phyloP scores from a whole-genome alignment of 139 green algal genomes.

The Auxenochlorella pyrenoidosa region DNA sequence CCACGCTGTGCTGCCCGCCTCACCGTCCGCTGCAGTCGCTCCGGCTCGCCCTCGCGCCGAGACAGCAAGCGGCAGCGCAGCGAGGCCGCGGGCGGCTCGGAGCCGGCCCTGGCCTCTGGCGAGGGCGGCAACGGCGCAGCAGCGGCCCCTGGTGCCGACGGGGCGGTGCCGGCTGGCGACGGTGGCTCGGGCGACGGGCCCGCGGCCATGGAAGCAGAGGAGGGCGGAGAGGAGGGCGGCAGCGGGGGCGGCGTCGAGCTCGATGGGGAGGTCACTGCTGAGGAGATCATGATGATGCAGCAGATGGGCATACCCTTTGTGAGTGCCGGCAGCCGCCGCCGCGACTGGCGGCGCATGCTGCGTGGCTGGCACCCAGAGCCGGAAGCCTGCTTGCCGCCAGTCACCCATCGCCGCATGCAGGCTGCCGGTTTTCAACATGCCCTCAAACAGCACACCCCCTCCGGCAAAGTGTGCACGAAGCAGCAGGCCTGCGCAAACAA shows the following conservation, averaged over 20 bases:
- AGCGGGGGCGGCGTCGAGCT: slow-evolving; percentile 58
- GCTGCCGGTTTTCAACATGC: too few relatives aligned
- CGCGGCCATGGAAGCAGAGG: neutral
- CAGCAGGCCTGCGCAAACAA: neutral
- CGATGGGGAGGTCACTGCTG: slow-evolving; percentile 77
- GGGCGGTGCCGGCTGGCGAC: neutral
- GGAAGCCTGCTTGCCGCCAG: neutral
- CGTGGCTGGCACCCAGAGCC: slow-evolving; percentile 13
- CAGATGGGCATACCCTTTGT: slow-evolving; percentile 89
- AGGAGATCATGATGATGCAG: slow-evolving; percentile 90
- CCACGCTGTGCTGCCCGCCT: neutral
- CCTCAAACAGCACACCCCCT: too few relatives aligned
- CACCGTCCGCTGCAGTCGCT: neutral
- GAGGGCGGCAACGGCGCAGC: neutral
- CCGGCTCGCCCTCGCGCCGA: neutral
- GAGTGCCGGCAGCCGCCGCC: slow-evolving; percentile 11
- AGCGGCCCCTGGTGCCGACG: neutral
- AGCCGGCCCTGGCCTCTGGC: neutral
- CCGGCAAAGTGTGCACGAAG: too few relatives aligned
- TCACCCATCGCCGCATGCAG: neutral
- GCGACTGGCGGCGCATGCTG: neutral
- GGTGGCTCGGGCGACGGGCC: neutral
- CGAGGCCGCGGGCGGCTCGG: neutral
- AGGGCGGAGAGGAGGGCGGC: neutral
- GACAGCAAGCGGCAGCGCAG: slow-evolving; percentile 12